Evolutionary conservation across 176 grass and related monocot genomes (phyloP), one percentile per base, ranked within the genome.

Genomic region (Otatea glauca): DNA sequence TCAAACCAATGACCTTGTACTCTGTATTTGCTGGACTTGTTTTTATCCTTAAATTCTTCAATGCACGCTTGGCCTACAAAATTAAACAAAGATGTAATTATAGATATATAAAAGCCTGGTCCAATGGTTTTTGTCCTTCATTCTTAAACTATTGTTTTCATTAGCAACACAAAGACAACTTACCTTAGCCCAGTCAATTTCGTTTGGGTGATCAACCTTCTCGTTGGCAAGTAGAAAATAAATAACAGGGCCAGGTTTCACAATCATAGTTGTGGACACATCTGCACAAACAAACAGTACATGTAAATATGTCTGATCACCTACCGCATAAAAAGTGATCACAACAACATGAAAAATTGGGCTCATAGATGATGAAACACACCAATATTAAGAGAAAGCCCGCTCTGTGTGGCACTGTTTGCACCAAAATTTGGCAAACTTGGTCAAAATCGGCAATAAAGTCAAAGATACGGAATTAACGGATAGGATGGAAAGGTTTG

Each of bases 251-350:
- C 95, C 92, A 14, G 95, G 91, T 55, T 86, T 94, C 48, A 98
- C 92, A 25, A 98, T 98, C 91, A 98, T 98, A 8, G 95, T 98
- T 6, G 92, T 98, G 5, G 92, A 98, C 18, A 98, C 95, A 90
- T 98, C 95, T 98, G 76, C 21, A 75, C n/a, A n/a, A n/a, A n/a
- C n/a, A n/a, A n/a, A n/a, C n/a, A n/a, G n/a, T n/a, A n/a, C n/a
- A n/a, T n/a, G n/a, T n/a, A n/a, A n/a, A n/a, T n/a, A n/a, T n/a
- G n/a, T n/a, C n/a, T n/a, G n/a, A n/a, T n/a, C n/a, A n/a, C n/a
- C n/a, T n/a, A n/a, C n/a, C n/a, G n/a, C n/a, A n/a, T n/a, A n/a
- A n/a, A n/a, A n/a, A n/a, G n/a, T n/a, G n/a, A n/a, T n/a, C n/a
- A n/a, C n/a, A n/a, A n/a, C n/a, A n/a, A n/a, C n/a, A n/a, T n/a